Percentiles rank a stretch among this genome's conserved stretches.
These are phyloP conservation scores for Acanthamoeba quina DNA, from an alignment of 208 protist genomes.

Conservation along the genomic window DNA sequence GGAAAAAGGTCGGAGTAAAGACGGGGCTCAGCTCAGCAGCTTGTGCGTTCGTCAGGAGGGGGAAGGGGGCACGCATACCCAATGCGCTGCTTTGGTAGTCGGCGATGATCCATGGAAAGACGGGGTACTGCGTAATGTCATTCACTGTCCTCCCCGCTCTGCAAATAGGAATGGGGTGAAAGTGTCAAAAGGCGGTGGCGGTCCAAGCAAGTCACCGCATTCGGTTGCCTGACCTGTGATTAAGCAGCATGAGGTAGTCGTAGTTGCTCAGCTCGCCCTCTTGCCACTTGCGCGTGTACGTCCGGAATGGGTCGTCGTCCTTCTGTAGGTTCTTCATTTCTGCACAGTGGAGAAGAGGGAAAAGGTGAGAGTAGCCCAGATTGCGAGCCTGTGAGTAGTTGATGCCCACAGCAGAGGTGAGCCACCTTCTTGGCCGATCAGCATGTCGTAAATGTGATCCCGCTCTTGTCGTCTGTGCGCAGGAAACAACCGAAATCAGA, in stretches of 20 bases:
- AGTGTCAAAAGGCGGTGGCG: too few relatives aligned
- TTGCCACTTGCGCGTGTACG: slow-evolving; percentile 38
- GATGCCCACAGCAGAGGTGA: neutral
- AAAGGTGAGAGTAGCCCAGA: neutral
- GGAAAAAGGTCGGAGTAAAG: neutral
- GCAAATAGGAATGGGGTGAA: too few relatives aligned
- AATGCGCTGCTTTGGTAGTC: slow-evolving; percentile 91
- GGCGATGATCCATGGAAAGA: slow-evolving; percentile 95
- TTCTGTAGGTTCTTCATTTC: slow-evolving; percentile 66
- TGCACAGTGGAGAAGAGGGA: neutral
- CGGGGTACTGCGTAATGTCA: slow-evolving; percentile 92
- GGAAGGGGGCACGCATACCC: slow-evolving; percentile 14
- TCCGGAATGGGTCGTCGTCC: neutral
- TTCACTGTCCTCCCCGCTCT: slow-evolving; percentile 88
- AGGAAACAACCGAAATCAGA: neutral
- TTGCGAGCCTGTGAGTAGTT: neutral
- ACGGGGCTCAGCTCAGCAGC: neutral
- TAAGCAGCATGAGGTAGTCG: slow-evolving; percentile 94
- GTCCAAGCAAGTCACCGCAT: too few relatives aligned
- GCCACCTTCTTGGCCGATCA: slow-evolving; percentile 50
- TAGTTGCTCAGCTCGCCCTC: slow-evolving; percentile 92
- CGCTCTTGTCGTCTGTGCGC: neutral
- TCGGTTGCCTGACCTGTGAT: slow-evolving; percentile 82
- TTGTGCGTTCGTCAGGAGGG: neutral
- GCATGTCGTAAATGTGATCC: slow-evolving; percentile 44